A percentile compares a stretch with the other conserved stretches of the same genome.
Conservation (phyloP, 2,329 filamentous ascomycete species). For the Penicillium fuscoglaucum region DNA sequence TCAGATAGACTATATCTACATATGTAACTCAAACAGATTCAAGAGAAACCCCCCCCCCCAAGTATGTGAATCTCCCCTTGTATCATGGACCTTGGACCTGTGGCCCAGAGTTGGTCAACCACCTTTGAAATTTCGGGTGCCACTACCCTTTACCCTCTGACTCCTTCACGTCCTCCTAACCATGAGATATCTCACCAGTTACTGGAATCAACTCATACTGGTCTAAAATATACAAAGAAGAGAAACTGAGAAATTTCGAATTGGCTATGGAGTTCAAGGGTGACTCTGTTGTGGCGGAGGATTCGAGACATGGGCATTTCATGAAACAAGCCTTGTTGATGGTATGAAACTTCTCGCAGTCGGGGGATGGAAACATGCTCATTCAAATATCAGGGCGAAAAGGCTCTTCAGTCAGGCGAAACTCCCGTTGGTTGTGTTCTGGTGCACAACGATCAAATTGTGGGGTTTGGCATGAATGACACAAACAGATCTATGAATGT, state of each 20-base stretch:
- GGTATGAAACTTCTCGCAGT: constrained; percentile 53
- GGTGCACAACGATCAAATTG: constrained; percentile 74
- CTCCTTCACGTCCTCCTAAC: background rate
- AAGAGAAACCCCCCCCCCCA: too few relatives aligned
- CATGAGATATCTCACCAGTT: background rate
- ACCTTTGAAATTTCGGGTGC: constrained; percentile 3
- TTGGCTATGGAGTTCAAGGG: background rate
- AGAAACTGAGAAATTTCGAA: background rate
- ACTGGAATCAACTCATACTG: background rate
- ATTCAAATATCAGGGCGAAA: constrained; percentile 64
- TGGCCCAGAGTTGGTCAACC: background rate
- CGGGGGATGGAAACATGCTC: background rate
- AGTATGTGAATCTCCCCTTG: background rate
- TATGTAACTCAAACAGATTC: background rate
- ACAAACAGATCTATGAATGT: constrained; percentile 82
- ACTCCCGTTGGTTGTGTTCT: constrained; percentile 96
- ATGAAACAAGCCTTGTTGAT: constrained; percentile 86
- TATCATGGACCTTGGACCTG: background rate
- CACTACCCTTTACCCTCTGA: background rate
- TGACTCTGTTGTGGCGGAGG: constrained; percentile 17
- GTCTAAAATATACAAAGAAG: background rate
- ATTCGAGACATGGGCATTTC: constrained; percentile 57
- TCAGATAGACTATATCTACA: background rate
- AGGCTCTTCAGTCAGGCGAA: constrained; percentile 81
- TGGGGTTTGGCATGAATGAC: constrained; percentile 93